Conservation (phyloP, 2,329 filamentous ascomycete species). For the Aspergillus sp. region DNA sequence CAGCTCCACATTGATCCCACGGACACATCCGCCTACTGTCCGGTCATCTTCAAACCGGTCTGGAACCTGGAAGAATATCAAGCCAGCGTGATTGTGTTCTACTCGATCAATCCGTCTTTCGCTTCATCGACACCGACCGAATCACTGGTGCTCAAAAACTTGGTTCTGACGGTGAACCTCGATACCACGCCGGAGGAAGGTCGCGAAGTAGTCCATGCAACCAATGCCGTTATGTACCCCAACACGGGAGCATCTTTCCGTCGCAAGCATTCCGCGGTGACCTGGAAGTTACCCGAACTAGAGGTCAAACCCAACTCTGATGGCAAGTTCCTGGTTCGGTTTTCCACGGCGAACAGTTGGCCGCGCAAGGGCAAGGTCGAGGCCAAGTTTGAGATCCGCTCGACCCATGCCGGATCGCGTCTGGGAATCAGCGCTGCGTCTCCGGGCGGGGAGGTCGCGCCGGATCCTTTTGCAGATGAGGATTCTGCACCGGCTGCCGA, state of each 20-base stretch:
- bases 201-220: constrained; percentile 41
- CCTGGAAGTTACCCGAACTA: constrained; percentile 50
- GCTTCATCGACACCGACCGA: constrained; percentile 39
- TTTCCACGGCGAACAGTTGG: constrained; percentile 70
- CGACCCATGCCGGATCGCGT: constrained; percentile 58
- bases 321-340: constrained; percentile 78
- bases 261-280: constrained; percentile 46
- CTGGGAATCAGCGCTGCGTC: constrained; percentile 59
- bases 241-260: constrained; percentile 46
- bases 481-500: constrained; percentile 24
- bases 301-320: constrained; percentile 55
- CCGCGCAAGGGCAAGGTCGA: constrained; percentile 76
- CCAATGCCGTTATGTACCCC: constrained; percentile 47
- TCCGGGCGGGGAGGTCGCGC: constrained; percentile 27
- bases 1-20: constrained; percentile 71
- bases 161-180: constrained; percentile 65
- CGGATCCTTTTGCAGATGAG: constrained; percentile 52
- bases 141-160: constrained; percentile 67
- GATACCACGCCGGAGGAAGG: constrained; percentile 42
- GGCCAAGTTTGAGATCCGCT: constrained; percentile 72
- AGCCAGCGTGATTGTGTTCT: constrained; percentile 81
- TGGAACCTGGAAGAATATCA: constrained; percentile 87
- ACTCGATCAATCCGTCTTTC: constrained; percentile 76
- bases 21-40: constrained; percentile 61
- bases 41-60: constrained; percentile 68